phyloP scores from a whole-genome alignment of 2,329 filamentous ascomycete species.

The Cytospora piceae region DNA sequence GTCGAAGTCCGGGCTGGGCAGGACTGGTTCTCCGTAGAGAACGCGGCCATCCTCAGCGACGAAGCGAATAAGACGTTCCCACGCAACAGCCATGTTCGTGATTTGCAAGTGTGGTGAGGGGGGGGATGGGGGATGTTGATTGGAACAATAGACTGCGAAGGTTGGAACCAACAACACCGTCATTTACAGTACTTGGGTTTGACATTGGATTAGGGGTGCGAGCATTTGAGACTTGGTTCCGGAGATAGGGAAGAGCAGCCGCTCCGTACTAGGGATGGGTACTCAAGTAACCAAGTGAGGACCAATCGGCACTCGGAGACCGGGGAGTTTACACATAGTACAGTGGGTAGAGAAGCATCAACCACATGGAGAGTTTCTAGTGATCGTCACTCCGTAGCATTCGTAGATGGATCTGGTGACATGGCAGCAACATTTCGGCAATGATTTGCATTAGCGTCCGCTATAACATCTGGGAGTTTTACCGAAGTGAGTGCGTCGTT shows the following conservation, averaged over 20 bases:
- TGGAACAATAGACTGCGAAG: neutral
- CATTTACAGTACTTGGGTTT: neutral
- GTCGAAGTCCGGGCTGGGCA: constrained; percentile 49
- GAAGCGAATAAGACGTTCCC: constrained; percentile 60
- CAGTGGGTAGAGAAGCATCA: too few species aligned
- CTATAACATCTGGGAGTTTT: too few species aligned
- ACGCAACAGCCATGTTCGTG: constrained; percentile 42
- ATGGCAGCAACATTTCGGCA: neutral
- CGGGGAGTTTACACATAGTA: too few species aligned
- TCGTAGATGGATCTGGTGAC: neutral
- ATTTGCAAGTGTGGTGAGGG: neutral
- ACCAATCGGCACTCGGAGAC: too few species aligned
- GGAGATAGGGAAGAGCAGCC: constrained; percentile 6
- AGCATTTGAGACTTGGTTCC: neutral
- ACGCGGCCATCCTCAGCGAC: constrained; percentile 53
- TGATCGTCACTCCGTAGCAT: neutral
- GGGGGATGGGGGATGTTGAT: too few species aligned
- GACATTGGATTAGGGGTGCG: neutral
- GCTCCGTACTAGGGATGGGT: neutral
- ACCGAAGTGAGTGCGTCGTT: too few species aligned
- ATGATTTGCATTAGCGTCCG: too few species aligned
- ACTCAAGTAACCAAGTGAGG: neutral
- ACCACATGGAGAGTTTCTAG: too few species aligned
- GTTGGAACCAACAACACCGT: neutral
- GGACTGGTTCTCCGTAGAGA: constrained; percentile 57